These are phyloP conservation scores for Parastagonospora avenae DNA, from an alignment of 2,329 filamentous ascomycete genomes.

Conservation along the genomic window DNA sequence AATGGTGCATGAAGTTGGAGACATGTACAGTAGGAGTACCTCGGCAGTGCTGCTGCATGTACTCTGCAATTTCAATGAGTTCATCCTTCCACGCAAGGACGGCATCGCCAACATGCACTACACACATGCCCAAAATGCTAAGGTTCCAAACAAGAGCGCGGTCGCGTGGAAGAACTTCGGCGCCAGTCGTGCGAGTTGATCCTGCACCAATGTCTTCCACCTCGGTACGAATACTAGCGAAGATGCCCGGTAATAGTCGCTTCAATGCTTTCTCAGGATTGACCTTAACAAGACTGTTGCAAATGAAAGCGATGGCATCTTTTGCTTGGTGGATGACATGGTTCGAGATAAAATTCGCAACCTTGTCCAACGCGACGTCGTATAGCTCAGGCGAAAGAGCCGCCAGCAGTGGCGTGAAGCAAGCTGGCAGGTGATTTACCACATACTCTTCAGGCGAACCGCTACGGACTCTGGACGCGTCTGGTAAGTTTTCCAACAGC, in stretches of 20 bases:
- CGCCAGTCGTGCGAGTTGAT: slow-evolving; percentile 90
- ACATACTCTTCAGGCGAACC: slow-evolving; percentile 96
- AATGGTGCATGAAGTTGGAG: slow-evolving; percentile 96
- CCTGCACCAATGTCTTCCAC: slow-evolving; percentile 97
- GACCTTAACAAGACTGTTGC: slow-evolving; percentile 94
- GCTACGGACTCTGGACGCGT: slow-evolving; percentile 83
- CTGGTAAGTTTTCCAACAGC: slow-evolving; percentile 90
- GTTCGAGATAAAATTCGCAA: slow-evolving; percentile 86
- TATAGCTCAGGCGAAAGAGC: slow-evolving; percentile 92
- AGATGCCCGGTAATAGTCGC: slow-evolving; percentile 86
- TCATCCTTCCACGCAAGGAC: slow-evolving; percentile 88
- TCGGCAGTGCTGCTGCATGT: slow-evolving; percentile 95
- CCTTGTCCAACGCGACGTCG: slow-evolving; percentile 88
- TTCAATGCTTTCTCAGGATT: slow-evolving; percentile 92
- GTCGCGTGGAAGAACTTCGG: slow-evolving; percentile 90
- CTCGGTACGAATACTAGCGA: slow-evolving; percentile 90
- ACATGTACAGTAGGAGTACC: slow-evolving; percentile 94
- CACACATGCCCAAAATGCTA: slow-evolving; percentile 96
- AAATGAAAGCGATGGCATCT: slow-evolving; percentile 98
- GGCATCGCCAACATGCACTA: slow-evolving; percentile 91
- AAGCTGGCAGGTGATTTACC: slow-evolving; percentile 91
- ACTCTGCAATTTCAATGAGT: slow-evolving; percentile 86
- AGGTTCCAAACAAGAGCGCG: slow-evolving; percentile 95
- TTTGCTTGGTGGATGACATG: slow-evolving; percentile 97
- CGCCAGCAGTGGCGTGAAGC: slow-evolving; percentile 86